Conservation (phyloP, 2,329 filamentous ascomycete genomes). For the Simplicillium sp. region DNA sequence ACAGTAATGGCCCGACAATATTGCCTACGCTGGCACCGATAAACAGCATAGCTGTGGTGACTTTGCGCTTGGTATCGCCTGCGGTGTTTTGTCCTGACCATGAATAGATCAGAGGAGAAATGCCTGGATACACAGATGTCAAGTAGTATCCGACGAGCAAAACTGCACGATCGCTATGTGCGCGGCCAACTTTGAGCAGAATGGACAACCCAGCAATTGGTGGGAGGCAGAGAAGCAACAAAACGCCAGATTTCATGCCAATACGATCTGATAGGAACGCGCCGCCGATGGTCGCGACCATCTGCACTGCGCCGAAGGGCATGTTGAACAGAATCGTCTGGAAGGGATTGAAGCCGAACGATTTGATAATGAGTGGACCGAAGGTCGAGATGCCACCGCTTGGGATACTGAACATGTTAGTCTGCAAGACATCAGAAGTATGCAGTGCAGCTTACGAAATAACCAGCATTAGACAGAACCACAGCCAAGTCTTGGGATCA, state of each 20-base stretch:
- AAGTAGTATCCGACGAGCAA: constrained; percentile 49
- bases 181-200: constrained; percentile 38
- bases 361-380: constrained; percentile 44
- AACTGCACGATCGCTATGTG: constrained; percentile 31
- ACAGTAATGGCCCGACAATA: constrained; percentile 52
- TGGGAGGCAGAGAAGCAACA: constrained; percentile 43
- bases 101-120: constrained; percentile 45
- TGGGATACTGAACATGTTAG: constrained; percentile 22
- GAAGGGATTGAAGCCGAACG: constrained; percentile 44
- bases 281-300: constrained; percentile 48
- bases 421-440: neutral
- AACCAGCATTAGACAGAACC: constrained; percentile 31
- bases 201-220: constrained; percentile 47
- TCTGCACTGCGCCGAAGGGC: constrained; percentile 48
- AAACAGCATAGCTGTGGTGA: constrained; percentile 51
- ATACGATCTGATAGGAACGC: constrained; percentile 44
- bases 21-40: constrained; percentile 54
- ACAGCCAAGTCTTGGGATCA: constrained; percentile 26
- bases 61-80: constrained; percentile 59
- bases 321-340: constrained; percentile 49
- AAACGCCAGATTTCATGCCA: constrained; percentile 45
- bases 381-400: constrained; percentile 48
- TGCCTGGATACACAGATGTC: constrained; percentile 48
- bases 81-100: constrained; percentile 51
- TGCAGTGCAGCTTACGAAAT: constrained; percentile 31